phyloP scores from a whole-genome alignment of 2,329 filamentous ascomycete genomes.

The Neofusicoccum cordaticola region DNA sequence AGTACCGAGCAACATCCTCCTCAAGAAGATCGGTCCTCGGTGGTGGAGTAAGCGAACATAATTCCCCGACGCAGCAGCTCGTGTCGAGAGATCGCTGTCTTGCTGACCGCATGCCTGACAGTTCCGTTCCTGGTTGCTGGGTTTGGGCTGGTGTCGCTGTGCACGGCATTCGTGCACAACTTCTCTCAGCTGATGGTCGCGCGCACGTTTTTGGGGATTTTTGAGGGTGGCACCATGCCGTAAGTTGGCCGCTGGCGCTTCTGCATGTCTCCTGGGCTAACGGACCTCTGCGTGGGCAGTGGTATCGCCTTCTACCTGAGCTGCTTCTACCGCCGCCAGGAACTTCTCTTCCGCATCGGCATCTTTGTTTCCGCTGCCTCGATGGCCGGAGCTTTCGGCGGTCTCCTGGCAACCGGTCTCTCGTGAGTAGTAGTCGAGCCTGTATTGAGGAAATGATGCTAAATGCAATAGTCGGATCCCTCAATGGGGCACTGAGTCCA shows the following conservation, averaged over 20 bases:
- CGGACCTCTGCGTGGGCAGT: constrained; percentile 18
- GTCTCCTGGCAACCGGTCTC: constrained; percentile 54
- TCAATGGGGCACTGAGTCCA: constrained; percentile 47
- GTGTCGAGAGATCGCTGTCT: background rate
- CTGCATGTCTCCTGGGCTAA: background rate
- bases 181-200: constrained; percentile 49
- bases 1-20: constrained; percentile 55
- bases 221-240: constrained; percentile 59
- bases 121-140: constrained; percentile 54
- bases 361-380: constrained; percentile 57
- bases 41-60: constrained; percentile 32
- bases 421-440: constrained; percentile 30
- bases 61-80: background rate
- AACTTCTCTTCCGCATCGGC: constrained; percentile 55
- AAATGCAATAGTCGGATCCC: constrained; percentile 44
- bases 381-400: constrained; percentile 58
- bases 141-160: constrained; percentile 56
- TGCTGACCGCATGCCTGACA: background rate
- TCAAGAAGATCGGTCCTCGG: constrained; percentile 54
- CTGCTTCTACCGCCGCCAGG: constrained; percentile 56
- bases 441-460: background rate
- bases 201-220: constrained; percentile 52
- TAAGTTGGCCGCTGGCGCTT: constrained; percentile 22
- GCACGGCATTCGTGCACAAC: constrained; percentile 52
- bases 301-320: constrained; percentile 57